phyloP scores from a whole-genome alignment of 148 eudicot genomes.

The Vaccinium darrowii region DNA sequence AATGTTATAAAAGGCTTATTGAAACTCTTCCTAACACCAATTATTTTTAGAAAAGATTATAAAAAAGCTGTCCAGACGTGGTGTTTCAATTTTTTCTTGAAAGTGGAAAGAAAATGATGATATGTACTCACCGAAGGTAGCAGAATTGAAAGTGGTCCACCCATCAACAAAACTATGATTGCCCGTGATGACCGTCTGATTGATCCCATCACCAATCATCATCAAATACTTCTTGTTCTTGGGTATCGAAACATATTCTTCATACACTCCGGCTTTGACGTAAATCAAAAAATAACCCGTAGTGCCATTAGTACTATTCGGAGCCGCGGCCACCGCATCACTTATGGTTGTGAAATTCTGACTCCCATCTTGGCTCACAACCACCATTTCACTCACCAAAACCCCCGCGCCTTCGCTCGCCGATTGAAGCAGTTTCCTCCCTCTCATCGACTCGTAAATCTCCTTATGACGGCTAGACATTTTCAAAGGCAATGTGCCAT shows the following conservation, averaged over 20 bases:
- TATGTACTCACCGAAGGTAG: conserved; percentile 57
- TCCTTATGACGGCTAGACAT: not conserved
- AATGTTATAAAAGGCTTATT: no score
- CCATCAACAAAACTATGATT: conserved; percentile 79
- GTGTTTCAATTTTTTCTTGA: not conserved
- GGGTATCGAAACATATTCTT: conserved; percentile 76
- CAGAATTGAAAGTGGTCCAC: conserved; percentile 80
- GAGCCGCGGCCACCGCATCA: not conserved
- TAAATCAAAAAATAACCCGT: conserved; percentile 45
- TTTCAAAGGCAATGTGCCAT: not conserved
- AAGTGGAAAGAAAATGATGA: not conserved
- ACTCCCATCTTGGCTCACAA: conserved; percentile 48
- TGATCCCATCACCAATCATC: conserved; percentile 84
- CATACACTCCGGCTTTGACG: conserved; percentile 75
- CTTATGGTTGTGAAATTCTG: conserved; percentile 28
- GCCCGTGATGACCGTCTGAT: conserved; percentile 60
- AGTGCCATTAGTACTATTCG: conserved; percentile 54
- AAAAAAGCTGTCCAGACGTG: no score
- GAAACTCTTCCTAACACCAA: no score
- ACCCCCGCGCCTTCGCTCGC: conserved; percentile 7
- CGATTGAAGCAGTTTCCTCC: not conserved
- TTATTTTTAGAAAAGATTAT: no score
- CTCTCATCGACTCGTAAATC: not conserved
- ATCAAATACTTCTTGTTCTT: conserved; percentile 77
- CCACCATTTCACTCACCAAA: conserved; percentile 28